Conservation (phyloP, 2,329 filamentous ascomycete genomes). For the Diaporthe humulicola region DNA sequence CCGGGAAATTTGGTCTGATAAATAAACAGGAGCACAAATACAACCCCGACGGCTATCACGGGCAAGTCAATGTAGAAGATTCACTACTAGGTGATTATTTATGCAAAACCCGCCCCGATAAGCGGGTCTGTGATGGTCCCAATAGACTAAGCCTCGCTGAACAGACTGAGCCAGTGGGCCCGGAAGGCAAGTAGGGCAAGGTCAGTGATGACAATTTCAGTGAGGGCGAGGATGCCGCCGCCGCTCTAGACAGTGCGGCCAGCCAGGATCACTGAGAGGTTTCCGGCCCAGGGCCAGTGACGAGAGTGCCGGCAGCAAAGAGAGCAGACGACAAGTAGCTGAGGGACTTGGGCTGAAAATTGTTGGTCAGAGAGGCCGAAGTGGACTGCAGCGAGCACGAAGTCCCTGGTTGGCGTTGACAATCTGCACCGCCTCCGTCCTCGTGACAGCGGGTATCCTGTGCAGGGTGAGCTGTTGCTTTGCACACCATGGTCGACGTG, state of each 20-base stretch:
- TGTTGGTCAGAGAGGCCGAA: constrained; percentile 53
- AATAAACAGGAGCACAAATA: constrained; percentile 64
- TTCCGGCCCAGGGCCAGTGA: constrained; percentile 55
- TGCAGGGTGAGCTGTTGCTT: not conserved
- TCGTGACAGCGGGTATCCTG: constrained; percentile 7
- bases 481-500: not conserved
- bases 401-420: constrained; percentile 49
- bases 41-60: constrained; percentile 62
- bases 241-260: constrained; percentile 67
- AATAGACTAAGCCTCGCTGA: constrained; percentile 65
- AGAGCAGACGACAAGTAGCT: constrained; percentile 49
- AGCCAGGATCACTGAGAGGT: constrained; percentile 58
- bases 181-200: constrained; percentile 58
- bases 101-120: constrained; percentile 66
- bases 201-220: constrained; percentile 61
- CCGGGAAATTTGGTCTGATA: constrained; percentile 62
- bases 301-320: constrained; percentile 56
- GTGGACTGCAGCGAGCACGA: constrained; percentile 66
- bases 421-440: constrained; percentile 40
- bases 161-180: constrained; percentile 54
- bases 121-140: constrained; percentile 67
- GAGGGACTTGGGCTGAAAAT: constrained; percentile 51
- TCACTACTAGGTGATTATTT: constrained; percentile 69
- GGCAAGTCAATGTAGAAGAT: constrained; percentile 71
- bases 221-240: constrained; percentile 62